Evolutionary conservation across 2,329 filamentous ascomycete genomes (phyloP).

Genomic region (Hymenotorrendiella dingleyae): DNA sequence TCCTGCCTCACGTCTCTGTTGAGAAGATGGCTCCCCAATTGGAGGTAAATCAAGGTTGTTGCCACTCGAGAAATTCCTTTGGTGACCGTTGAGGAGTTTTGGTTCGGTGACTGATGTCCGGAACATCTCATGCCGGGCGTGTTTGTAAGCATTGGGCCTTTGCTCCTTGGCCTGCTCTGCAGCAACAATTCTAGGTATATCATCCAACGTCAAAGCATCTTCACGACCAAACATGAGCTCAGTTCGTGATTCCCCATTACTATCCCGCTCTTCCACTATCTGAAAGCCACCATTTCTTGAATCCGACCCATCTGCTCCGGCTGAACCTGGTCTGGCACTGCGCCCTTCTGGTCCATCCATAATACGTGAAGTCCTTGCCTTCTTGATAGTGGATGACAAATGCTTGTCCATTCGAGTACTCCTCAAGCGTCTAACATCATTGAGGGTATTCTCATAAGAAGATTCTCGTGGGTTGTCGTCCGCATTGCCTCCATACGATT

Average conservation of each 20-base stretch:
- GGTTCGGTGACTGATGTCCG: conserved; percentile 52
- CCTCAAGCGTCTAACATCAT: conserved; percentile 84
- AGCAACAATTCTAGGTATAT: conserved; percentile 92
- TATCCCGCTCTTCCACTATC: conserved; percentile 74
- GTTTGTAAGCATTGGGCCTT: conserved; percentile 71
- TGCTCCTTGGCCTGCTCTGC: conserved; percentile 93
- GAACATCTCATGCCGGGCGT: conserved; percentile 64
- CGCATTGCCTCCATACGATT: conserved; percentile 61
- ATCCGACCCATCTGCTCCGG: conserved; percentile 54
- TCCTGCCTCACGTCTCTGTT: conserved; percentile 35
- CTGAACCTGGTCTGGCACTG: conserved; percentile 63
- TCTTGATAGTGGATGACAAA: conserved; percentile 85
- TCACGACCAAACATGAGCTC: conserved; percentile 85
- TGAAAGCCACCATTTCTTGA: conserved; percentile 56
- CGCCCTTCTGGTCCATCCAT: conserved; percentile 79
- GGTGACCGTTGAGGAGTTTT: conserved; percentile 62
- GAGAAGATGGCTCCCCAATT: conserved; percentile 45
- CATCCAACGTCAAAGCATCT: conserved; percentile 88
- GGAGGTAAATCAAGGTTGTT: conserved; percentile 42
- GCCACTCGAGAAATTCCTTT: conserved; percentile 57
- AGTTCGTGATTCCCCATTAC: conserved; percentile 61
- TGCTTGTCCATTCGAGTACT: conserved; percentile 94
- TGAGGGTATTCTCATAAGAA: conserved; percentile 91
- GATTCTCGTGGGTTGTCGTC: conserved; percentile 58
- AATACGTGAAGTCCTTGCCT: conserved; percentile 83